These are phyloP conservation scores for Inga laurina DNA, from an alignment of 306 rosid genomes.

Conservation along the genomic window DNA sequence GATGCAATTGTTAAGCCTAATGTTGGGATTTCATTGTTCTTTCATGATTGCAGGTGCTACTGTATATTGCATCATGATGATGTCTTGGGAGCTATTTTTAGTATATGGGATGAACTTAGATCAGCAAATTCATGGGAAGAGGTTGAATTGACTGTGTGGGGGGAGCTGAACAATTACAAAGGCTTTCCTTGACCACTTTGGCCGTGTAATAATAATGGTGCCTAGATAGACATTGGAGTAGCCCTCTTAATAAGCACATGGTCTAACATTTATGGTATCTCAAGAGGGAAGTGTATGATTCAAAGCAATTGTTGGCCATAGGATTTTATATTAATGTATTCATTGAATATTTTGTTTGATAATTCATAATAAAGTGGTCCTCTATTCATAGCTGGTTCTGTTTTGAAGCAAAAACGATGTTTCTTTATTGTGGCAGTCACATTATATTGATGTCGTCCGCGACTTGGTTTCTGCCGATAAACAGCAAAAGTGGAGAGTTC, in stretches of 20 bases:
- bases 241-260: neutral
- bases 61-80: conserved; percentile 87
- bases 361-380: conserved; percentile 21
- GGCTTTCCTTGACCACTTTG: conserved; percentile 57
- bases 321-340: neutral
- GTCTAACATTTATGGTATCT: conserved; percentile 3
- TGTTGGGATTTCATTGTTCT: conserved; percentile 27
- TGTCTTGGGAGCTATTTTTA: conserved; percentile 82
- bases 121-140: conserved; percentile 87
- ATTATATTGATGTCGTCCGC: neutral
- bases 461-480: neutral
- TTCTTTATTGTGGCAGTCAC: neutral
- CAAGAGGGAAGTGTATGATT: neutral
- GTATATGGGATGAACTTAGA: conserved; percentile 73
- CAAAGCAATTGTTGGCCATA: neutral
- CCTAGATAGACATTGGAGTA: neutral
- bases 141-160: conserved; percentile 81
- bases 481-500: neutral
- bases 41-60: conserved; percentile 69
- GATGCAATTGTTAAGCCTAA: conserved; percentile 14
- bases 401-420: neutral
- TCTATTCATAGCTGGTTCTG: neutral
- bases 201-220: conserved; percentile 7
- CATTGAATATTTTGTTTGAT: conserved; percentile 10
- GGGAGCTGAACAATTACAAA: conserved; percentile 70